Evolutionary conservation across 75 land plant genomes (phyloP).

Genomic region (Pinus tabuliformis): DNA sequence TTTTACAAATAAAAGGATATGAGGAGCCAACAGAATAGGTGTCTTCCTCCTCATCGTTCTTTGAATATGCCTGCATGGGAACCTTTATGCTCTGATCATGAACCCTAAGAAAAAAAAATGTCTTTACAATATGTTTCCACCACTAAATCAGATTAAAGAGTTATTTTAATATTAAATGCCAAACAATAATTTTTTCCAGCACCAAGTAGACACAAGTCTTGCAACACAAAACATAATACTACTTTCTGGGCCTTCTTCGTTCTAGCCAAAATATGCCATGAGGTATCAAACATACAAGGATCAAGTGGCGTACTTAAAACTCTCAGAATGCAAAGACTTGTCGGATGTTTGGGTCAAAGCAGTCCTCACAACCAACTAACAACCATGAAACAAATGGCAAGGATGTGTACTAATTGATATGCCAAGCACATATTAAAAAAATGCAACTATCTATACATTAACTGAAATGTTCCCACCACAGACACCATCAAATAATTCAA

Average conservation of each 20-base stretch:
- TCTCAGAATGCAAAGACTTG: constrained; percentile 4
- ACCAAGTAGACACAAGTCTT: neutral
- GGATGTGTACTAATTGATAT: neutral
- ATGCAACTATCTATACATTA: too few relatives aligned
- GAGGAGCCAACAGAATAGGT: constrained; percentile 21
- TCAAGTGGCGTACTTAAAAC: constrained; percentile 1
- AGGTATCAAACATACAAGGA: neutral
- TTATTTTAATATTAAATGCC: neutral
- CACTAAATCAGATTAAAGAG: too few relatives aligned
- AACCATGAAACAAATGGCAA: neutral
- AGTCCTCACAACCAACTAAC: neutral
- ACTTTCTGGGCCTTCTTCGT: neutral
- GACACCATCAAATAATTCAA: neutral
- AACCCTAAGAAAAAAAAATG: neutral
- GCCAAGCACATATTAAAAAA: neutral
- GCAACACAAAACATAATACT: neutral
- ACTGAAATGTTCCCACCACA: neutral
- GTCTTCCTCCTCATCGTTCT: constrained; percentile 48
- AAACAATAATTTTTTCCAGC: neutral
- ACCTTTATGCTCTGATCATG: constrained; percentile 3
- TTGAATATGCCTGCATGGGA: constrained; percentile 16
- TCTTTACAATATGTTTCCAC: too few relatives aligned
- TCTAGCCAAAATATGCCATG: neutral
- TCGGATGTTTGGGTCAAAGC: neutral
- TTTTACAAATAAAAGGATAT: too few relatives aligned